Percentiles rank a stretch among this genome's conserved stretches.
Evolutionary conservation across 83 land plant species (phyloP).

Genomic region (Thuja plicata): DNA sequence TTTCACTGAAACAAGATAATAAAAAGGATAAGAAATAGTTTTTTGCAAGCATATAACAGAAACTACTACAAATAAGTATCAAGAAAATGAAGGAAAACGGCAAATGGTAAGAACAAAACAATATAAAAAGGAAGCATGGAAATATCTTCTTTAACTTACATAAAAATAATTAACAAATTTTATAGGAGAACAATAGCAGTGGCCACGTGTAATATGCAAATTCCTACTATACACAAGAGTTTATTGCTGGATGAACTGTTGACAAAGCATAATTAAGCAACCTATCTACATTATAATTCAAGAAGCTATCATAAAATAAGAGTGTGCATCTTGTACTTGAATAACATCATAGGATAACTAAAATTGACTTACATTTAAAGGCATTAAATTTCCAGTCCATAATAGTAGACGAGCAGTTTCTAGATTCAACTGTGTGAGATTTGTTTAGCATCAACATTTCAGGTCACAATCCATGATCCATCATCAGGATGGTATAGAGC

Average conservation of each 20-base stretch:
- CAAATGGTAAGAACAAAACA: not conserved
- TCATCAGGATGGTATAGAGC: too few species aligned
- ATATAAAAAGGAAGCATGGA: not conserved
- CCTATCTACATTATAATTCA: not conserved
- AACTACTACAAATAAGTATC: not conserved
- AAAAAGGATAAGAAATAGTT: not conserved
- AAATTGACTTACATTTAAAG: conserved; percentile 21
- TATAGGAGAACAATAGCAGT: not conserved
- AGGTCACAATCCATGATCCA: too few species aligned
- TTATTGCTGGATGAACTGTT: not conserved
- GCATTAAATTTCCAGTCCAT: too few species aligned
- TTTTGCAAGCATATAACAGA: not conserved
- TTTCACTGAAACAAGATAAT: conserved; percentile 39
- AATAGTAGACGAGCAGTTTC: too few species aligned
- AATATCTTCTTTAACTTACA: not conserved
- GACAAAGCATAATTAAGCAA: not conserved
- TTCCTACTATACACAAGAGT: not conserved
- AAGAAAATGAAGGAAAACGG: not conserved
- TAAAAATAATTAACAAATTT: not conserved
- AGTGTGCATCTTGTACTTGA: not conserved
- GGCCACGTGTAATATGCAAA: not conserved
- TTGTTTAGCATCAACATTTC: too few species aligned
- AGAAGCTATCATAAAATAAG: not conserved
- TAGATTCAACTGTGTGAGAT: too few species aligned
- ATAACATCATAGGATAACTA: not conserved